Conservation (phyloP, 1,284 basidiomycete genomes). For the Irpex lacteus region DNA sequence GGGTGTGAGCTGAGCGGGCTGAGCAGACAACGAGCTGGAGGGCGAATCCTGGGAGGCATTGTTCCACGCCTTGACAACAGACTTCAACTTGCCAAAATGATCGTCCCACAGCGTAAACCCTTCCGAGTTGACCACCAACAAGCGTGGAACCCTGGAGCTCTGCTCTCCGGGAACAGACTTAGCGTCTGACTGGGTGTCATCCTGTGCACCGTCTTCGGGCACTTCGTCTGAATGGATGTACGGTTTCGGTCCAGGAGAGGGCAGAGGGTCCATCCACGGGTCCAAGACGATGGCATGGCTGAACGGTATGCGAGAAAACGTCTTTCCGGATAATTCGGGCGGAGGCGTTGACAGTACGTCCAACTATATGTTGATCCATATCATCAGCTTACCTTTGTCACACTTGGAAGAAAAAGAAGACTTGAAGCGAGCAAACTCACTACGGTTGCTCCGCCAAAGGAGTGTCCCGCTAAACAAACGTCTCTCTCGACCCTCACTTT, state of each 20-base stretch:
- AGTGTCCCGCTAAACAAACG: conserved; percentile 64
- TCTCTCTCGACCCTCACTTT: conserved; percentile 39
- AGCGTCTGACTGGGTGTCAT: conserved; percentile 6
- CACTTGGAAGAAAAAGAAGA: neutral
- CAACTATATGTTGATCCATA: conserved; percentile 35
- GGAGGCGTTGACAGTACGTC: conserved; percentile 51
- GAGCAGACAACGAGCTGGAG: neutral
- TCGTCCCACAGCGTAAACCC: conserved; percentile 71
- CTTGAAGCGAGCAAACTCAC: conserved; percentile 40
- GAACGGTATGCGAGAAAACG: conserved; percentile 45
- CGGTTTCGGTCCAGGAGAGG: conserved; percentile 46
- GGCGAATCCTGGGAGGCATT: conserved; percentile 16
- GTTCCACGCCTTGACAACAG: conserved; percentile 51
- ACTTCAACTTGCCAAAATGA: conserved; percentile 59
- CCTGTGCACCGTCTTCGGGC: too few species aligned
- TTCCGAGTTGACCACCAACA: conserved; percentile 72
- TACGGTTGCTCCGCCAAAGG: conserved; percentile 75
- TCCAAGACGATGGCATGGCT: conserved; percentile 61
- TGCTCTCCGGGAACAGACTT: conserved; percentile 12
- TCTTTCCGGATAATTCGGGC: conserved; percentile 19
- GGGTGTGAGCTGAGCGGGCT: too few species aligned
- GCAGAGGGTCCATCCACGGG: conserved; percentile 77
- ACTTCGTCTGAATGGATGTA: neutral
- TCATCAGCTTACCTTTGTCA: neutral
- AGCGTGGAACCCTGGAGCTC: conserved; percentile 28